phyloP scores from a whole-genome alignment of 345 rosid genomes.

The Cardamine chenopodiifolia region DNA sequence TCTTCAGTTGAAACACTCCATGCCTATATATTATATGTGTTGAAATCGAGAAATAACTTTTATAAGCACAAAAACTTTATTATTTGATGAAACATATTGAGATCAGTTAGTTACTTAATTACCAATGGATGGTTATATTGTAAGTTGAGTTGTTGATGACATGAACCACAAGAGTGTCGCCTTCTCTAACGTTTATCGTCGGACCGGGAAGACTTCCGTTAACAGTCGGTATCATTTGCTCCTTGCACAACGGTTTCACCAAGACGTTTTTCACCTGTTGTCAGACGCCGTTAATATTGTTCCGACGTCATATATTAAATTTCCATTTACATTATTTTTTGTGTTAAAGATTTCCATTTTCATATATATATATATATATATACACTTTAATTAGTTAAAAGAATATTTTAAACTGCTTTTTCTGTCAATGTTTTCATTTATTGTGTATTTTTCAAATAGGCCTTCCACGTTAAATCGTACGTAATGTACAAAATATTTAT shows the following conservation, averaged over 20 bases:
- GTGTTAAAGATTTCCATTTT: too few species aligned
- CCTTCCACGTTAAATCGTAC: too few species aligned
- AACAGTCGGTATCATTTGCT: constrained; percentile 61
- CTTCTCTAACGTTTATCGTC: constrained; percentile 59
- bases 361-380: too few species aligned
- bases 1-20: constrained; percentile 45
- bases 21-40: constrained; percentile 41
- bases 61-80: not conserved
- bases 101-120: constrained; percentile 3
- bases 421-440: too few species aligned
- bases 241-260: constrained; percentile 53
- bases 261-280: constrained; percentile 64
- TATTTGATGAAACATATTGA: not conserved
- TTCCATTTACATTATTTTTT: not conserved
- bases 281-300: not conserved
- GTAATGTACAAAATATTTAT: not conserved
- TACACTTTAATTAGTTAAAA: too few species aligned
- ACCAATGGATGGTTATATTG: constrained; percentile 86
- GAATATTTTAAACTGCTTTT: too few species aligned
- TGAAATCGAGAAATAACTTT: not conserved
- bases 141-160: constrained; percentile 75
- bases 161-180: constrained; percentile 71
- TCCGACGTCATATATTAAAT: not conserved
- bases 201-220: constrained; percentile 84
- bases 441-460: too few species aligned